These are phyloP conservation scores for Diaporthe ilicicola DNA, from an alignment of 2,329 filamentous ascomycete species.

Conservation along the genomic window DNA sequence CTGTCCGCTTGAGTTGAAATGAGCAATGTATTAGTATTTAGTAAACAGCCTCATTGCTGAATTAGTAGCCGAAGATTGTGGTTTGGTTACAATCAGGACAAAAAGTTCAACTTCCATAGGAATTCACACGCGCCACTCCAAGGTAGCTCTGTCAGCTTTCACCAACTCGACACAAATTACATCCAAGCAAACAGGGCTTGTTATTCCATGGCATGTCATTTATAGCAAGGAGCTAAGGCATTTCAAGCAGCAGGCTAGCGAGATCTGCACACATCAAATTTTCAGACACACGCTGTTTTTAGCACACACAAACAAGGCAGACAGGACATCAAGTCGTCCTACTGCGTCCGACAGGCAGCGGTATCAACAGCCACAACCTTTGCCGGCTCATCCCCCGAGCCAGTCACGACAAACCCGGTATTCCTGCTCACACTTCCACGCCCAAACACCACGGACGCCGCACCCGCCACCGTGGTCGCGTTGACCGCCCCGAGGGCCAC, in stretches of 20 bases:
- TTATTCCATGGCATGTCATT: neutral
- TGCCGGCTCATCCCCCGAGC: slow-evolving; percentile 5
- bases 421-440: slow-evolving; percentile 9
- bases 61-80: too few species aligned
- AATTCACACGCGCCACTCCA: too few species aligned
- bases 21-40: too few species aligned
- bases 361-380: slow-evolving; percentile 21
- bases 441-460: neutral
- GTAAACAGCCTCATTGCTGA: too few species aligned
- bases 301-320: neutral
- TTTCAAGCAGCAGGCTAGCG: neutral
- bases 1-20: too few species aligned
- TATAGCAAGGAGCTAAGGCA: too few species aligned
- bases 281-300: neutral
- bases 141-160: neutral
- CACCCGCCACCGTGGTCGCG: neutral
- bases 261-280: neutral
- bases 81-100: too few species aligned
- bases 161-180: neutral
- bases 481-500: slow-evolving; percentile 5
- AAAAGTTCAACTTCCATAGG: too few species aligned
- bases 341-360: neutral
- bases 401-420: slow-evolving; percentile 13
- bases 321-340: neutral
- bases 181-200: neutral